Evolutionary conservation across 352 stramenopile species (phyloP).

Genomic region (Peronospora belbahrii): DNA sequence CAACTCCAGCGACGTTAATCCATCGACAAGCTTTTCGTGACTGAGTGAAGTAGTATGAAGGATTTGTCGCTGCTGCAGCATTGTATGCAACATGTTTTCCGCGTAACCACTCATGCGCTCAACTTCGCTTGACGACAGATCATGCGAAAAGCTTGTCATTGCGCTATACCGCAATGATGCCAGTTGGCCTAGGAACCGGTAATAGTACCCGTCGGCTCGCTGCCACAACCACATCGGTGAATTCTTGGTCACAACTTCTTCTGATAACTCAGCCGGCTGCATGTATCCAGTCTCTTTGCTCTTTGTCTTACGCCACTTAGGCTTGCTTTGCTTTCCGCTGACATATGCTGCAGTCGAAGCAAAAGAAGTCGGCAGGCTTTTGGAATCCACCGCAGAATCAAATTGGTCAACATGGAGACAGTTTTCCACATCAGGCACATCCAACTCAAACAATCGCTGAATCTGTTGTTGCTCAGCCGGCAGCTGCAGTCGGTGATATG

Average conservation of each 20-base stretch:
- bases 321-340: slow-evolving; percentile 17
- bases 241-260: slow-evolving; percentile 33
- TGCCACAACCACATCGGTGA: slow-evolving; percentile 77
- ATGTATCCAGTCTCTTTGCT: slow-evolving; percentile 9
- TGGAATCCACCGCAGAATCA: slow-evolving; percentile 33
- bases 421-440: slow-evolving; percentile 77
- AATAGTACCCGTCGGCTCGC: slow-evolving; percentile 85
- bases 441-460: slow-evolving; percentile 73
- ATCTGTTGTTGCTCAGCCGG: slow-evolving; percentile 71
- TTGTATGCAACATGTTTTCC: slow-evolving; percentile 84
- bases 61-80: slow-evolving; percentile 84
- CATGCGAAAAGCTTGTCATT: slow-evolving; percentile 75
- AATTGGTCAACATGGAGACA: slow-evolving; percentile 69
- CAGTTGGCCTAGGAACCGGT: slow-evolving; percentile 79
- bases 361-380: slow-evolving; percentile 3
- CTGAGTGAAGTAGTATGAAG: slow-evolving; percentile 59
- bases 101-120: slow-evolving; percentile 85
- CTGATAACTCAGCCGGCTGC: neutral
- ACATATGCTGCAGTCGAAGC: too few species aligned
- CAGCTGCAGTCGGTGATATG: slow-evolving; percentile 66
- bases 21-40: slow-evolving; percentile 60
- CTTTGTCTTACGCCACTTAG: slow-evolving; percentile 26
- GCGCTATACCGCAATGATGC: slow-evolving; percentile 70
- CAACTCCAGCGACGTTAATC: slow-evolving; percentile 41
- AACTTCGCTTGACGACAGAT: slow-evolving; percentile 75